phyloP scores from a whole-genome alignment of 768 basidiomycete species.

The Rhizopogon roseolus region DNA sequence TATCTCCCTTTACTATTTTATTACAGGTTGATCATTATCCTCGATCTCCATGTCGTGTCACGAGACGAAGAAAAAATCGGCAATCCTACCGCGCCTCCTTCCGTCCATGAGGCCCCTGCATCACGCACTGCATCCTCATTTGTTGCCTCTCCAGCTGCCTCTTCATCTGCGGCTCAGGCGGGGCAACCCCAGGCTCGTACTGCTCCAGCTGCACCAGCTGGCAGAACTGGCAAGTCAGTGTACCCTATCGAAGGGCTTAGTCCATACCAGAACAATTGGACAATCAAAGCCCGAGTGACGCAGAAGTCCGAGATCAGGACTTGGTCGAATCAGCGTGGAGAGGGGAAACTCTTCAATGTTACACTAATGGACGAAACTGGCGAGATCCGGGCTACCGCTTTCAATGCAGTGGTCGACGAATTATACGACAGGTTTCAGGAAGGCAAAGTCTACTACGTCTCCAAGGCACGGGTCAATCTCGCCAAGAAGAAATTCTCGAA shows the following conservation, averaged over 20 bases:
- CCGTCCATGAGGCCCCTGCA: conserved; percentile 26
- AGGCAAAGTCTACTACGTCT: conserved; percentile 89
- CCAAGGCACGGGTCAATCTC: conserved; percentile 86
- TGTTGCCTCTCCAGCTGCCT: conserved; percentile 21
- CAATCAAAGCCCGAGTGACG: conserved; percentile 90
- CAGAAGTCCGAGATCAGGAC: conserved; percentile 84
- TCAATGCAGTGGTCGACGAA: conserved; percentile 81
- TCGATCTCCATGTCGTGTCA: conserved; percentile 56
- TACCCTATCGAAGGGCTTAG: conserved; percentile 93
- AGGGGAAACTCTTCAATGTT: conserved; percentile 92
- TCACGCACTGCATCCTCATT: conserved; percentile 24
- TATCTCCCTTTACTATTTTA: conserved; percentile 2
- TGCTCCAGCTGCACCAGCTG: conserved; percentile 11
- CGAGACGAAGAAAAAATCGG: conserved; percentile 71
- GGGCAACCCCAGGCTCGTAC: conserved; percentile 6
- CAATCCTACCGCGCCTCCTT: conserved; percentile 38
- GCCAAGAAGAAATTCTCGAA: conserved; percentile 97
- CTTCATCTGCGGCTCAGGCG: conserved; percentile 13
- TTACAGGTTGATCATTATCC: conserved; percentile 75
- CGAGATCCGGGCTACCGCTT: conserved; percentile 86
- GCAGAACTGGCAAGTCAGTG: conserved; percentile 26
- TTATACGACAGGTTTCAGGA: conserved; percentile 85
- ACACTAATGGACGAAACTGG: conserved; percentile 94
- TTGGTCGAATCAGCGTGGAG: conserved; percentile 88
- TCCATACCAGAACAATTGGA: conserved; percentile 99